phyloP scores from a whole-genome alignment of 176 grass and related monocot species.

The Oryza brachyantha region DNA sequence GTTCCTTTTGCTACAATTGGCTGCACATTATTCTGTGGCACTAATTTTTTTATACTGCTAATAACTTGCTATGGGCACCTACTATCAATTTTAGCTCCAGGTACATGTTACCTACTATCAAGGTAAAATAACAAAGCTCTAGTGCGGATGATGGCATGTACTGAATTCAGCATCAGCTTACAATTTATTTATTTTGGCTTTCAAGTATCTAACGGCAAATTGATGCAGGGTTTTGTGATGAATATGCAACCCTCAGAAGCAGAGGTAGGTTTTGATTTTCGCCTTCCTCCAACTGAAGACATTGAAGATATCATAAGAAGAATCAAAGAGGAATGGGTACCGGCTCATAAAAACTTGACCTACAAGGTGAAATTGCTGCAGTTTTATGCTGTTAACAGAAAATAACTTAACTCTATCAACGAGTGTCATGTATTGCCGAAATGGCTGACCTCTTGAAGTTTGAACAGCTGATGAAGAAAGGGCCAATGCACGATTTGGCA shows the following conservation, averaged over 20 bases:
- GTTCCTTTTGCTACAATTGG: neutral
- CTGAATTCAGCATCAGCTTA: neutral
- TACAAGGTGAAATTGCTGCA: constrained; percentile 48
- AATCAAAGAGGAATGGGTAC: constrained; percentile 89
- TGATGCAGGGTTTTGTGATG: constrained; percentile 87
- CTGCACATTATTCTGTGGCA: neutral
- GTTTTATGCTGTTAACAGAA: neutral
- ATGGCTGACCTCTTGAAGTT: neutral
- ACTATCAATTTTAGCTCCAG: neutral
- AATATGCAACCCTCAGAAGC: constrained; percentile 99
- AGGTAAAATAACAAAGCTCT: neutral
- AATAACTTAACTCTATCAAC: neutral
- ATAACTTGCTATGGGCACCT: neutral
- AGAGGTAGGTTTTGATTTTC: constrained; percentile 91
- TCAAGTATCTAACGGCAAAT: constrained; percentile 24
- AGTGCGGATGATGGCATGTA: neutral
- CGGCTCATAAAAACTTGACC: constrained; percentile 76
- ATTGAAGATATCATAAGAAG: constrained; percentile 62
- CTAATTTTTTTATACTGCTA: neutral
- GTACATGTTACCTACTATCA: neutral
- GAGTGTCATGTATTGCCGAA: neutral
- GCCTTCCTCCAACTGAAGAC: constrained; percentile 79
- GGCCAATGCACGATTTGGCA: constrained; percentile 46
- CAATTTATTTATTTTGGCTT: neutral
- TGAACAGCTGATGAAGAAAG: constrained; percentile 52